phyloP scores from a whole-genome alignment of 2,329 filamentous ascomycete species.

The Daldinia sp. region DNA sequence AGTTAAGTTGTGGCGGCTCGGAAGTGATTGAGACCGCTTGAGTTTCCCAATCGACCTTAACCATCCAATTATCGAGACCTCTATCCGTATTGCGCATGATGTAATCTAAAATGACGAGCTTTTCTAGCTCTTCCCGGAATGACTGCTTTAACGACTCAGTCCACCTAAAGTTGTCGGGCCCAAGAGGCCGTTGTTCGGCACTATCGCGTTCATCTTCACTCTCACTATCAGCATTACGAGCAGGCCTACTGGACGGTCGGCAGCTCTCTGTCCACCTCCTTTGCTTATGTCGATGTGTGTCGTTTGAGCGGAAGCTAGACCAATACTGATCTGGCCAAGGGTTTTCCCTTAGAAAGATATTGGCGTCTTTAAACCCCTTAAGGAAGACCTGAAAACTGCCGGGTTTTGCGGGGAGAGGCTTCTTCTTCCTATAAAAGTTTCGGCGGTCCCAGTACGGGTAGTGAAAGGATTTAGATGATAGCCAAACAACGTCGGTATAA shows the following conservation, averaged over 20 bases:
- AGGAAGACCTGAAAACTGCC: constrained; percentile 98
- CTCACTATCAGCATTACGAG: constrained; percentile 58
- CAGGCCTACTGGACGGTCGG: constrained; percentile 66
- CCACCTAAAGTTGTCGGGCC: constrained; percentile 79
- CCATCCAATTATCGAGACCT: constrained; percentile 99
- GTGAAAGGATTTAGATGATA: constrained; percentile 97
- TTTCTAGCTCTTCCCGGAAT: constrained; percentile 95
- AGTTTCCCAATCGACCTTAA: constrained; percentile 89
- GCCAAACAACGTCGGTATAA: constrained; percentile 93
- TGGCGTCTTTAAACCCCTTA: constrained; percentile 97
- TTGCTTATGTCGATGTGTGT: constrained; percentile 75
- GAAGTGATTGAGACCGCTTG: constrained; percentile 87
- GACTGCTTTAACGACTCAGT: constrained; percentile 88
- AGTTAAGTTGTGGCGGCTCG: constrained; percentile 78
- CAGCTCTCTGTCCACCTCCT: constrained; percentile 86
- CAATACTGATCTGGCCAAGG: constrained; percentile 95
- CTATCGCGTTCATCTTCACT: constrained; percentile 62
- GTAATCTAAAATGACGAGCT: constrained; percentile 96
- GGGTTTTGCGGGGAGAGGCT: constrained; percentile 86
- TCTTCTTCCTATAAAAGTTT: constrained; percentile 88
- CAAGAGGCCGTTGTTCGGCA: constrained; percentile 54
- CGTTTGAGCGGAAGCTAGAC: constrained; percentile 75
- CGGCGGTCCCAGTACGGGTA: constrained; percentile 98
- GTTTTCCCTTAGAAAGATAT: constrained; percentile 92
- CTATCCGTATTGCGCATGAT: constrained; percentile 99